Evolutionary conservation across 768 basidiomycete genomes (phyloP), one percentile per base, ranked within the genome.

Genomic region (Boletus tylopilopsis): DNA sequence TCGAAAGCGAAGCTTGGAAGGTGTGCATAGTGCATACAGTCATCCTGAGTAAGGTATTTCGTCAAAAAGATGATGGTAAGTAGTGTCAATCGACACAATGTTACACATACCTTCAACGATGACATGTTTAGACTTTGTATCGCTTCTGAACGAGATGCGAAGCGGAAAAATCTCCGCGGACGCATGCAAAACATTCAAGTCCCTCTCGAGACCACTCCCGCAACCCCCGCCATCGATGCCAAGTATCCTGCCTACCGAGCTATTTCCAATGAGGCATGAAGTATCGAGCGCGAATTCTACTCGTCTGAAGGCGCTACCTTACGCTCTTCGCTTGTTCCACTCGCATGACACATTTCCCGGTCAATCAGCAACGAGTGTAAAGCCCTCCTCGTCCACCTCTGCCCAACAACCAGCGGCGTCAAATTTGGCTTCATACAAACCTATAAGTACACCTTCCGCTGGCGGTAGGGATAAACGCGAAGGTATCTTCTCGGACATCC

Each of bases 91-190:
- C n/a, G 3, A 18, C n/a, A n/a, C n/a, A n/a, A n/a, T n/a, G 29
- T 19, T 16, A 22, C 18, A 12, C 39, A 32, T 36, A 2, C 4
- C 9, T 38, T 27, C 5, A 8, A 34, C 42, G 12, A 3, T 22
- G n/a, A 24, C 18, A 22, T 19, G 18, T 29, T 21, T 54, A 87
- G 85, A 72, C 24, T 86, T 90, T 56, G 76, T 89, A 52, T 75
- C 80, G 45, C 78, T 88, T 64, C 67, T 91, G n/a, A 90, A 90
- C 62, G 80, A 86, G 63, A 80, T 88, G 69, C 79, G 88, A 23
- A 78, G 76, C 39, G 88, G 88, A 0, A 64, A 59, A 5, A 73
- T 87, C 23, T 75, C 77, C 0, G 53, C 64, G 0, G 61, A 68
- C 1, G 78, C 81, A 1, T 75, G 78, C 29, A 50, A 48, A 15